Evolutionary conservation across 2,329 filamentous ascomycete genomes (phyloP), one percentile per base, ranked within the genome.

Genomic region (Pyricularia sp.): DNA sequence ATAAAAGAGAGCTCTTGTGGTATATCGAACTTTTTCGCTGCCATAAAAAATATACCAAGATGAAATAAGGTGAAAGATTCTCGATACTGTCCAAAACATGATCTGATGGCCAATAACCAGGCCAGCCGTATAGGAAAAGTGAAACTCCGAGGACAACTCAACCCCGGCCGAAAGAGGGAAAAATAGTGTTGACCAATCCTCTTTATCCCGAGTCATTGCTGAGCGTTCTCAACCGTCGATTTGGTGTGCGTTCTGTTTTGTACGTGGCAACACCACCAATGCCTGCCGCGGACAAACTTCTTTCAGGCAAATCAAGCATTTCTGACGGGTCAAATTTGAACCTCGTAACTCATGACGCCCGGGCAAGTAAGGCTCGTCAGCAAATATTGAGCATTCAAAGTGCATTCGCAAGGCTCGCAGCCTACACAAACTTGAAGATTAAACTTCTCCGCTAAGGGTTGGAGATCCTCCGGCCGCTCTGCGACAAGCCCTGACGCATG

Each of bases 401-500:
- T n/a, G 42, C 42, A 50, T n/a, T 2, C 3, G 20, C 20, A 50
- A 42, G 20, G 33, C 11, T 36, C 2, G 42, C 42, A 1, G 42
- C 20, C 17, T 42, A 4, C 36, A 42, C 42, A 50, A 20, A 20
- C 5, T 50, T n/a, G 17, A n/a, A n/a, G 42, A 17, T 50, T 50
- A 17, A 50, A 50, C 17, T 7, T 50, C 7, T 26, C 14, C 59
- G 59, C 59, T 64, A 64, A 26, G 12, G 5, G 59, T 30, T 64
- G 12, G 28, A 20, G 59, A 14, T 28, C 25, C 36, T 12, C 23
- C 66, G 33, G 26, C 31, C 58, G 3, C 23, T 31, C 12, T 23
- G 66, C 6, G 66, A 30, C 30, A 78, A 68, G 20, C 74, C 77
- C 69, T 76, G 73, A 20, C 75, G 72, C 9, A 78, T 73, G n/a